Base-by-base conservation (phyloP, 345 rosid species). In the Lepidium africanum region DNA sequence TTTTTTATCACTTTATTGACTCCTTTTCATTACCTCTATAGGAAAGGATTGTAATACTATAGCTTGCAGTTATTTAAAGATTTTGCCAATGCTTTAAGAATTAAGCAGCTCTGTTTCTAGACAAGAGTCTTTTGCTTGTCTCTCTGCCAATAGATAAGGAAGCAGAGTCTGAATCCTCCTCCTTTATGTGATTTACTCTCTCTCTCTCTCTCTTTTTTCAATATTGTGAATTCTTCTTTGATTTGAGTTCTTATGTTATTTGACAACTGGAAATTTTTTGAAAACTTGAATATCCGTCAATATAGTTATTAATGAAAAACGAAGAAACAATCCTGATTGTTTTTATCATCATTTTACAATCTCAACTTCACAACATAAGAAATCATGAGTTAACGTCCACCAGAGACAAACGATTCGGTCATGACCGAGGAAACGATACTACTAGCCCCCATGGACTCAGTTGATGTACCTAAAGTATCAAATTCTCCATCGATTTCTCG, bases 331-430 rank as follows among this genome's bases (percentile, higher is more conserved):
- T 2, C 23, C 9, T 53, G 33, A 27, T 27, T 4, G 1, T 5
- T 53, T 53, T 53, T 39, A 25, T 60, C 9, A 21, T 52, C 39
- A 30, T 59, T 59, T 38, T 59, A 16, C 51, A 30, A 15, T 40
- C 73, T 70, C 67, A 43, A 70, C 50, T 40, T 14, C 13, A 6
- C 17, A 46, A 36, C 30, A 49, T n/a, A 59, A 27, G 38, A 32
- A 16, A 62, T 71, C 7, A 15, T 62, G 25, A 63, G 25, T 38
- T 63, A 72, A 38, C 76, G 76, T 63, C 76, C 76, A 64, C 43
- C 25, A 47, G 76, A 72, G 43, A 64, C 37, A 1, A 72, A 63
- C n/a, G 70, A 72, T 36, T 72, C 76, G 16, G 16, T 63, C 42
- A 38, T 54, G 64, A 47, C 38, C 17, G 46, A 14, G 50, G 19